A percentile compares a stretch with the other conserved stretches of the same genome.
These are phyloP conservation scores for Leccinum ponderosum DNA, from an alignment of 1,284 basidiomycete genomes.

Conservation along the genomic window DNA sequence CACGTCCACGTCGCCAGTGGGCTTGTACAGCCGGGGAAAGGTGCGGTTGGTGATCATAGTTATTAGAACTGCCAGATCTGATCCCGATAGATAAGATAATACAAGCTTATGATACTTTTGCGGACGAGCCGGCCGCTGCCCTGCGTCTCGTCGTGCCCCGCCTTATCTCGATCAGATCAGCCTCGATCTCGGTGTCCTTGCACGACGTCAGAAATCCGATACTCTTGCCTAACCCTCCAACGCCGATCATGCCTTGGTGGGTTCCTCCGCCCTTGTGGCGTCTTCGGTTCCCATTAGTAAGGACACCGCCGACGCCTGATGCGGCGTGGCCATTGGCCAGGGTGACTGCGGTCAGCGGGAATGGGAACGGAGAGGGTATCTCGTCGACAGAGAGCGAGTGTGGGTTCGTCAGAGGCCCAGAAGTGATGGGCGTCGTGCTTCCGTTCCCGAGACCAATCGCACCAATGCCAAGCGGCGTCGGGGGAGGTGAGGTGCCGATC, in stretches of 20 bases:
- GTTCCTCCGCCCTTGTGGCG: constrained; percentile 58
- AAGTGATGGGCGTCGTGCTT: constrained; percentile 49
- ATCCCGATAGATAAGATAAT: constrained; percentile 35
- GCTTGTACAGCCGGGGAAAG: constrained; percentile 56
- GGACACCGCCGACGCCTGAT: constrained; percentile 38
- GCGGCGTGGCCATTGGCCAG: constrained; percentile 30
- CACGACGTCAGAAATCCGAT: constrained; percentile 48
- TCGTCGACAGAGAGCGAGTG: constrained; percentile 81
- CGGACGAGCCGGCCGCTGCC: constrained; percentile 42
- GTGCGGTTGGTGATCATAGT: constrained; percentile 27
- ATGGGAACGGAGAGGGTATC: constrained; percentile 77
- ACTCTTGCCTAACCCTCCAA: constrained; percentile 70
- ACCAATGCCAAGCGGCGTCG: constrained; percentile 46
- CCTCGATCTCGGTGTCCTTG: constrained; percentile 70
- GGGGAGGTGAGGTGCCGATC: constrained; percentile 63
- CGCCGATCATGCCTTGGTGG: constrained; percentile 46
- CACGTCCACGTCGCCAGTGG: constrained; percentile 53
- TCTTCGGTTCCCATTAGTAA: constrained; percentile 48
- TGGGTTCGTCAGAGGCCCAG: constrained; percentile 70
- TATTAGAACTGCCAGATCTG: constrained; percentile 11
- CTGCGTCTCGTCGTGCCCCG: constrained; percentile 69
- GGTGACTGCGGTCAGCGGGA: constrained; percentile 59
- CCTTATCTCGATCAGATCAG: constrained; percentile 72
- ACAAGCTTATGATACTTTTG: constrained; percentile 28
- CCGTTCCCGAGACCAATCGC: constrained; percentile 38